These are phyloP conservation scores for Kwoniella bestiolae DNA, from an alignment of 768 basidiomycete species.

Conservation along the genomic window DNA sequence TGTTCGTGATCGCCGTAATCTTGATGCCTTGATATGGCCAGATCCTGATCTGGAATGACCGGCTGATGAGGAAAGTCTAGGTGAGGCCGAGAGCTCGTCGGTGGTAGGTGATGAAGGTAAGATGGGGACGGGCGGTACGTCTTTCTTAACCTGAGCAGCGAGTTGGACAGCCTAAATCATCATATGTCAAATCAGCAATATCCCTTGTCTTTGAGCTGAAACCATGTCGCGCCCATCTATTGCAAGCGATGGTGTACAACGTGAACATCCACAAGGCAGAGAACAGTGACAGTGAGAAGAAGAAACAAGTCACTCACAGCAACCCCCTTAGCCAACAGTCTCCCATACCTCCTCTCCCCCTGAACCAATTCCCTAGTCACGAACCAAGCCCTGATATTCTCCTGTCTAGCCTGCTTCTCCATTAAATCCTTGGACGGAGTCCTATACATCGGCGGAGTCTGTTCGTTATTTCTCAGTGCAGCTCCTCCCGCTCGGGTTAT, in stretches of 20 bases:
- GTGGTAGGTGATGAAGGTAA: background rate
- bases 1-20: slow-evolving; percentile 12
- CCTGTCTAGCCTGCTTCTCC: slow-evolving; percentile 15
- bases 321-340: slow-evolving; percentile 39
- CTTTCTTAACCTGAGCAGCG: background rate
- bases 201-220: too few relatives aligned
- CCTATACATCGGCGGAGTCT: slow-evolving; percentile 5
- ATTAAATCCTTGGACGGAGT: slow-evolving; percentile 9
- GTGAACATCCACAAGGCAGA: too few relatives aligned
- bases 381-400: slow-evolving; percentile 43
- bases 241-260: too few relatives aligned
- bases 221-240: too few relatives aligned
- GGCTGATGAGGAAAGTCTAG: background rate
- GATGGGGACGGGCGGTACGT: slow-evolving; percentile 3
- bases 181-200: background rate
- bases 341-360: slow-evolving; percentile 43
- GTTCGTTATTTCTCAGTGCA: slow-evolving; percentile 1
- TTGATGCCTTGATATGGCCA: slow-evolving; percentile 13
- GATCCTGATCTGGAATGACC: slow-evolving; percentile 12
- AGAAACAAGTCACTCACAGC: slow-evolving; percentile 28
- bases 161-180: background rate
- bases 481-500: slow-evolving; percentile 9
- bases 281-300: too few relatives aligned
- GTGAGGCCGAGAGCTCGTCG: background rate
- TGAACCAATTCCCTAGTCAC: slow-evolving; percentile 47